A percentile compares a stretch with the other conserved stretches of the same genome.
phyloP scores from a whole-genome alignment of 2,329 filamentous ascomycete species.

The Pseudonectria foliicola region DNA sequence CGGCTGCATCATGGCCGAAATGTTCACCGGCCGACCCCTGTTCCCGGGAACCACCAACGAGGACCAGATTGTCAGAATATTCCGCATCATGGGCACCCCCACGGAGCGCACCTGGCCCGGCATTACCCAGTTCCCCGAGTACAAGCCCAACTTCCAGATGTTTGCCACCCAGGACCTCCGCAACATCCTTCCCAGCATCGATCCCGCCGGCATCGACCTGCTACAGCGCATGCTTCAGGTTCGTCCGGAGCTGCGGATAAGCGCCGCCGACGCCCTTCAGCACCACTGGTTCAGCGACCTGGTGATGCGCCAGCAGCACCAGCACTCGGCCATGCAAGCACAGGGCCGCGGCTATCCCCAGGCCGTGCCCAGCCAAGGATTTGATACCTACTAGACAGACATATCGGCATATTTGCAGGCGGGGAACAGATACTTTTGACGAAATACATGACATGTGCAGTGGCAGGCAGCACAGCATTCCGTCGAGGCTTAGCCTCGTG shows the following conservation, averaged over 20 bases:
- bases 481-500: slow-evolving; percentile 1
- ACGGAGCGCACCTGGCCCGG: slow-evolving; percentile 94
- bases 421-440: neutral
- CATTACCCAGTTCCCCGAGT: slow-evolving; percentile 93
- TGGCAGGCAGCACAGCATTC: slow-evolving; percentile 1
- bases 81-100: slow-evolving; percentile 96
- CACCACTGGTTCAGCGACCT: slow-evolving; percentile 90
- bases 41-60: slow-evolving; percentile 98
- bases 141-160: slow-evolving; percentile 90
- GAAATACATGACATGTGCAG: no score
- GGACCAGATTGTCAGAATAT: slow-evolving; percentile 94
- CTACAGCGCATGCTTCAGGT: slow-evolving; percentile 88
- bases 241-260: slow-evolving; percentile 83
- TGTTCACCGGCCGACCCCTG: slow-evolving; percentile 92
- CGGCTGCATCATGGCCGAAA: slow-evolving; percentile 99
- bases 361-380: slow-evolving; percentile 31
- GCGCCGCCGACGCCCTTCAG: slow-evolving; percentile 74
- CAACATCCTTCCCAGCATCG: slow-evolving; percentile 83
- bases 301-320: slow-evolving; percentile 44
- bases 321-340: slow-evolving; percentile 33
- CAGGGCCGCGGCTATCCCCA: slow-evolving; percentile 35
- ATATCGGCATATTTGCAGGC: neutral
- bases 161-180: slow-evolving; percentile 88
- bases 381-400: slow-evolving; percentile 29
- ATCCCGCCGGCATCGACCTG: slow-evolving; percentile 78